Percentiles rank a stretch among this genome's conserved stretches.
Evolutionary conservation across 2,329 filamentous ascomycete species (phyloP).

Genomic region (Mycocentrospora acerina): DNA sequence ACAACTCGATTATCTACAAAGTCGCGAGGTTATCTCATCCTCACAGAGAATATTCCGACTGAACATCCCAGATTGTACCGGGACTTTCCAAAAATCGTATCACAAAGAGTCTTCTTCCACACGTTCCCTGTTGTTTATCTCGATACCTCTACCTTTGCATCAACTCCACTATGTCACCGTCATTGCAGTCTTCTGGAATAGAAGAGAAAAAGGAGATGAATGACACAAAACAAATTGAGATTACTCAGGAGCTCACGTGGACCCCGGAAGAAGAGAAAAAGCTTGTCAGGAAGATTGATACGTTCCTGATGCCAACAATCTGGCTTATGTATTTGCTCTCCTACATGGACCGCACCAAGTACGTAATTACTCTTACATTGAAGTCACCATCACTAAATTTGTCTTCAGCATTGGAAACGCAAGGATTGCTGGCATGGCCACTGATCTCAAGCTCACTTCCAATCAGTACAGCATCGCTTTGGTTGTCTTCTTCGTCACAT

Average conservation of each 20-base stretch:
- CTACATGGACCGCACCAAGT: slow-evolving; percentile 50
- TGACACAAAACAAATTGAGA: slow-evolving; percentile 46
- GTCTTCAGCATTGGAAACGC: slow-evolving; percentile 51
- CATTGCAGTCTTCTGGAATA: slow-evolving; percentile 21
- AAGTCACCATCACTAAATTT: slow-evolving; percentile 8
- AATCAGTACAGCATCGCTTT: slow-evolving; percentile 54
- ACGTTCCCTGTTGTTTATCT: too few relatives aligned
- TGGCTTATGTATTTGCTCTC: slow-evolving; percentile 54
- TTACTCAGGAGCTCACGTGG: slow-evolving; percentile 50
- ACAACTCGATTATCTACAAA: too few relatives aligned
- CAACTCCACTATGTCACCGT: slow-evolving; percentile 30
- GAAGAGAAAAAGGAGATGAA: slow-evolving; percentile 34
- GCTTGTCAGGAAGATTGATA: slow-evolving; percentile 52
- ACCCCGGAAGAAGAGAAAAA: slow-evolving; percentile 52
- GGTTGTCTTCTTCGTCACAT: slow-evolving; percentile 56
- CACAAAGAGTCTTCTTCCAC: too few relatives aligned
- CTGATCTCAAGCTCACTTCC: slow-evolving; percentile 50
- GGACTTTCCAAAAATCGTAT: too few relatives aligned
- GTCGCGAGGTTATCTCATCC: too few relatives aligned
- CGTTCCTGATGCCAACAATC: slow-evolving; percentile 50
- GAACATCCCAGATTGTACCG: too few relatives aligned
- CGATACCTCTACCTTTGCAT: too few relatives aligned
- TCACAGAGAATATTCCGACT: too few relatives aligned
- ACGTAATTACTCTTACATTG: slow-evolving; percentile 2
- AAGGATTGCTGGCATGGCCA: slow-evolving; percentile 54